phyloP scores from a whole-genome alignment of 306 rosid species.

The Echinosophora koreensis region DNA sequence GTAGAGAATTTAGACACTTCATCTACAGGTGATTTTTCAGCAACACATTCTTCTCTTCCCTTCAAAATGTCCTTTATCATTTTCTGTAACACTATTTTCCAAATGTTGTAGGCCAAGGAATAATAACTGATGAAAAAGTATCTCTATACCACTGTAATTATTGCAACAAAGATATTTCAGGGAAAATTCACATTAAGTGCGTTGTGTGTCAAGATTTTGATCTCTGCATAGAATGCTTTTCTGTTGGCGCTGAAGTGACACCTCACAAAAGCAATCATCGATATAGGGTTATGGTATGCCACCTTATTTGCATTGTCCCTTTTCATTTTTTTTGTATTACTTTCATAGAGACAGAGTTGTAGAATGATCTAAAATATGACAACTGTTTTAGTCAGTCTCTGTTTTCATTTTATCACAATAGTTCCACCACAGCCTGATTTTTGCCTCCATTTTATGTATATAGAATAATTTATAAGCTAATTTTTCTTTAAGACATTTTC shows the following conservation, averaged over 20 bases:
- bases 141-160: slow-evolving; percentile 92
- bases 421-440: too few species aligned
- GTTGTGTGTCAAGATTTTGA: slow-evolving; percentile 89
- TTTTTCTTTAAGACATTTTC: too few species aligned
- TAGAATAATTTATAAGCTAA: too few species aligned
- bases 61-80: background rate
- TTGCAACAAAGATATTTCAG: slow-evolving; percentile 93
- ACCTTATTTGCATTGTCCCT: slow-evolving; percentile 8
- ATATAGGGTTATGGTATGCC: slow-evolving; percentile 70
- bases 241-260: slow-evolving; percentile 89
- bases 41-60: background rate
- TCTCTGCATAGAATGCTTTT: slow-evolving; percentile 79
- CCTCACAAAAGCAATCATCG: slow-evolving; percentile 91
- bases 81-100: slow-evolving; percentile 26
- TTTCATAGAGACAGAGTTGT: slow-evolving; percentile 1
- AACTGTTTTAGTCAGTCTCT: too few species aligned
- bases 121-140: slow-evolving; percentile 66
- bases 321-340: slow-evolving; percentile 37
- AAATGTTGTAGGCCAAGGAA: slow-evolving; percentile 66
- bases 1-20: slow-evolving; percentile 52
- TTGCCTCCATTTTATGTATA: too few species aligned
- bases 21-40: slow-evolving; percentile 51
- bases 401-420: too few species aligned
- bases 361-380: too few species aligned
- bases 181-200: slow-evolving; percentile 86